These are phyloP conservation scores for Mycena maculata DNA, from an alignment of 768 basidiomycete genomes.

Conservation along the genomic window DNA sequence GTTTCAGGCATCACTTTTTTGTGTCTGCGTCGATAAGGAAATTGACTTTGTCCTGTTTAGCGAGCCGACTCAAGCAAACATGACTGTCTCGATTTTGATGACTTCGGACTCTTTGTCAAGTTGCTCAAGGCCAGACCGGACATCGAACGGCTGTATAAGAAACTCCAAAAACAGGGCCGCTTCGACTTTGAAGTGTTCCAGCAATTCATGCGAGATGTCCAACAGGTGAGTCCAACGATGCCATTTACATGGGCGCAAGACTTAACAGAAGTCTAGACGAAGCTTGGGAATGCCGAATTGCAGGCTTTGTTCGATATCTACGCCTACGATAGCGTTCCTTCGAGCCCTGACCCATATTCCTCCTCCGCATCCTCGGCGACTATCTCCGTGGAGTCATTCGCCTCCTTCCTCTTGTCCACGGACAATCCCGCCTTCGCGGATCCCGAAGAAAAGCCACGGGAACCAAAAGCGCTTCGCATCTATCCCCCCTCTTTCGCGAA, in stretches of 20 bases:
- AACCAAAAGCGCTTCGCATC: constrained; percentile 26
- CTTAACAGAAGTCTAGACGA: constrained; percentile 44
- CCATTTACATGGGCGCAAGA: not conserved
- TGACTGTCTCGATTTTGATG: constrained; percentile 77
- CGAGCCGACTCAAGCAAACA: constrained; percentile 68
- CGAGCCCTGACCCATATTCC: constrained; percentile 18
- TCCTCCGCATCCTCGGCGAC: constrained; percentile 29
- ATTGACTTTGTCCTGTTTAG: constrained; percentile 48
- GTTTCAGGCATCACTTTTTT: constrained; percentile 62
- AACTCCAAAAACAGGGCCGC: constrained; percentile 46
- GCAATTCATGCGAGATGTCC: constrained; percentile 57
- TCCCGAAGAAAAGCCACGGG: constrained; percentile 47
- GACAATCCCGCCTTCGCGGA: constrained; percentile 74
- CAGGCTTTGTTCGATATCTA: constrained; percentile 51
- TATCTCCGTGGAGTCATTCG: constrained; percentile 74
- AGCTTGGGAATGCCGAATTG: constrained; percentile 47
- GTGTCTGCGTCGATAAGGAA: not conserved
- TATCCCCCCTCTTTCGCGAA: constrained; percentile 1
- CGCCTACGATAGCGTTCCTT: constrained; percentile 36
- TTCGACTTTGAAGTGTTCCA: constrained; percentile 58
- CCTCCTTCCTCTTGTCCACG: constrained; percentile 81
- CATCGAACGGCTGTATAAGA: constrained; percentile 71
- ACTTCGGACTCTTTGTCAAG: constrained; percentile 87
- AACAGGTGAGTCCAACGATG: constrained; percentile 47
- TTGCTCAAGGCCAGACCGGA: constrained; percentile 88